Percentiles rank a stretch among this genome's conserved stretches.
Evolutionary conservation across 2,329 filamentous ascomycete genomes (phyloP).

Genomic region (Fusarium sp.): DNA sequence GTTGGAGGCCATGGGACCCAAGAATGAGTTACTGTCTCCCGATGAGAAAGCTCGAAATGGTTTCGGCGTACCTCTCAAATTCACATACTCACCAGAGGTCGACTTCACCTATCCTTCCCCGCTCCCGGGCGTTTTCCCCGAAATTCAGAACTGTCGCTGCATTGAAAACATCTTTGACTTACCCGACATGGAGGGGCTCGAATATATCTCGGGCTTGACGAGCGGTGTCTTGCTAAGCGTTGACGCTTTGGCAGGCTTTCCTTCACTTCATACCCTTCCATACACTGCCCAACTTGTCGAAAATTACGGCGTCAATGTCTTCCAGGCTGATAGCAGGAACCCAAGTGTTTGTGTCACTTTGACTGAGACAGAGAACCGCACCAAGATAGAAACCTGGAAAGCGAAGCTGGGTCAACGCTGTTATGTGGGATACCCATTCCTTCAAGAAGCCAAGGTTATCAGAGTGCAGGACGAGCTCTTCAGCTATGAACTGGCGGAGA

Average conservation of each 20-base stretch:
- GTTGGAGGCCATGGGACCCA: slow-evolving; percentile 85
- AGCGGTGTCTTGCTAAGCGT: slow-evolving; percentile 84
- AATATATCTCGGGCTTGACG: slow-evolving; percentile 85
- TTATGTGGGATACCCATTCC: slow-evolving; percentile 92
- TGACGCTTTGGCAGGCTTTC: slow-evolving; percentile 91
- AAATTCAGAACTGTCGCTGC: slow-evolving; percentile 86
- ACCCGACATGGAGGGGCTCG: slow-evolving; percentile 88
- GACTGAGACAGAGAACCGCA: slow-evolving; percentile 76
- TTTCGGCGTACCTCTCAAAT: slow-evolving; percentile 93
- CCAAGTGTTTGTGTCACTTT: slow-evolving; percentile 95
- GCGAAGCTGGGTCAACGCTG: slow-evolving; percentile 85
- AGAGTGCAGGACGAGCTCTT: slow-evolving; percentile 94
- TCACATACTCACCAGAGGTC: slow-evolving; percentile 81
- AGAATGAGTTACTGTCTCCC: slow-evolving; percentile 79
- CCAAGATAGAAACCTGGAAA: slow-evolving; percentile 78
- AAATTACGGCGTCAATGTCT: slow-evolving; percentile 91
- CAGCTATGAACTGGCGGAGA: slow-evolving; percentile 78
- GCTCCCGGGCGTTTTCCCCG: slow-evolving; percentile 88
- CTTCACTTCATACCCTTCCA: slow-evolving; percentile 85
- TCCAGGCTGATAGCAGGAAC: slow-evolving; percentile 94
- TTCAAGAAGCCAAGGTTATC: slow-evolving; percentile 91
- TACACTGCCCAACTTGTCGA: slow-evolving; percentile 77
- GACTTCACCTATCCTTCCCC: slow-evolving; percentile 90
- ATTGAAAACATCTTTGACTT: slow-evolving; percentile 97
- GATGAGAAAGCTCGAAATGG: slow-evolving; percentile 86